Percentiles rank a stretch among this genome's conserved stretches.
Conservation (phyloP, 2,329 filamentous ascomycete genomes). For the Balansia obtecta region DNA sequence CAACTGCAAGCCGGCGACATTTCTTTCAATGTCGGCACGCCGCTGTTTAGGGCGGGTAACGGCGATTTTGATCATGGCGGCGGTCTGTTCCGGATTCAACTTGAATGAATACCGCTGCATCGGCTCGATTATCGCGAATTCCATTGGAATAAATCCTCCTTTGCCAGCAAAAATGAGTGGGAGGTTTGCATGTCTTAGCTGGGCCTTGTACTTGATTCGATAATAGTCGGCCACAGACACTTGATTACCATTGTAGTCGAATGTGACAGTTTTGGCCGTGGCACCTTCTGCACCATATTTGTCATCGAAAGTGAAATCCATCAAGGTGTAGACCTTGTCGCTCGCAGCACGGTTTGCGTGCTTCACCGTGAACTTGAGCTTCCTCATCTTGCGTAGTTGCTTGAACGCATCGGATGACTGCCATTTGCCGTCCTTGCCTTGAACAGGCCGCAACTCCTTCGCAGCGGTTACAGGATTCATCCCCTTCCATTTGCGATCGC, state of each 20-base stretch:
- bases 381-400: slow-evolving; percentile 39
- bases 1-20: slow-evolving; percentile 48
- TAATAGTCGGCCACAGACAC: slow-evolving; percentile 44
- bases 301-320: slow-evolving; percentile 35
- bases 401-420: slow-evolving; percentile 39
- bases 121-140: slow-evolving; percentile 38
- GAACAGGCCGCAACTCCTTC: slow-evolving; percentile 23
- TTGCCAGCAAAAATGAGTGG: slow-evolving; percentile 47
- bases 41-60: slow-evolving; percentile 64
- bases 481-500: slow-evolving; percentile 17
- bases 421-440: slow-evolving; percentile 12
- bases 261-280: slow-evolving; percentile 38
- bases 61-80: slow-evolving; percentile 85
- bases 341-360: slow-evolving; percentile 34
- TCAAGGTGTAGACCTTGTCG: slow-evolving; percentile 38
- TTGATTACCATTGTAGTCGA: slow-evolving; percentile 37
- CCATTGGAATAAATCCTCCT: slow-evolving; percentile 47
- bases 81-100: slow-evolving; percentile 51
- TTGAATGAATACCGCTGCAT: slow-evolving; percentile 54
- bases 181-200: slow-evolving; percentile 32
- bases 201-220: slow-evolving; percentile 37
- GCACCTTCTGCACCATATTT: slow-evolving; percentile 32
- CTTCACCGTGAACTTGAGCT: slow-evolving; percentile 42
- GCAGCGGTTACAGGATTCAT: slow-evolving; percentile 15
- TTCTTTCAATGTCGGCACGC: slow-evolving; percentile 45